Base-by-base conservation (phyloP, 106 monocot species). In the Triglochin maritima region DNA sequence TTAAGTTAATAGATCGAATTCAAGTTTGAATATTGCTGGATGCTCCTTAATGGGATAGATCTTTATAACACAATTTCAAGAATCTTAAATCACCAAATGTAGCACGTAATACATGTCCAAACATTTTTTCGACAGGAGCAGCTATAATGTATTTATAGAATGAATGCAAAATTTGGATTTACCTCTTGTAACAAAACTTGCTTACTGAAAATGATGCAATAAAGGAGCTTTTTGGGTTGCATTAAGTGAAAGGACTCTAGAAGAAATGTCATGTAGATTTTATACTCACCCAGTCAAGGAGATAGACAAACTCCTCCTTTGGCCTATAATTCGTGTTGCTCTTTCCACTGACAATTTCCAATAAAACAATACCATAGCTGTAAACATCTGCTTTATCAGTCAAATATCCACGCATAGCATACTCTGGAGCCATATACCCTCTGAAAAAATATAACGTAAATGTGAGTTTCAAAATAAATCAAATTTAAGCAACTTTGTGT, bases 341-440 rank as follows among this genome's bases (percentile, higher is more conserved):
- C 29, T 59, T 70, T 59, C 70, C 58, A 49, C 54, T 70, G 2
- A 59, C 15, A 70, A 59, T 70, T 41, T 70, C 70, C 59, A 70
- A 41, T 9, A 49, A 6, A 42, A 70, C 70, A 44, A 70, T 50
- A 6, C 70, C 58, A 59, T 29, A 29, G 29, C 29, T 29, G 29
- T 29, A 29, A 29, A 29, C 29, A 29, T 29, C 29, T 29, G 29
- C 70, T 59, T 70, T 70, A 16, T 70, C 57, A 3, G 70, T 70
- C 59, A 70, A 59, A 47, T 70, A 70, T 6, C 70, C 70, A 45
- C 70, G 57, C 11, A 44, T 59, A 17, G 70, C 70, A 70, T 68
- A 68, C 70, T 29, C 29, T 29, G 29, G 29, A 29, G 29, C 29
- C 29, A 29, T 29, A 29, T 29, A 29, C 29, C 29, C 70, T 49